Evolutionary conservation across 2,329 filamentous ascomycete species (phyloP).

Genomic region (Polytolypa hystricis): DNA sequence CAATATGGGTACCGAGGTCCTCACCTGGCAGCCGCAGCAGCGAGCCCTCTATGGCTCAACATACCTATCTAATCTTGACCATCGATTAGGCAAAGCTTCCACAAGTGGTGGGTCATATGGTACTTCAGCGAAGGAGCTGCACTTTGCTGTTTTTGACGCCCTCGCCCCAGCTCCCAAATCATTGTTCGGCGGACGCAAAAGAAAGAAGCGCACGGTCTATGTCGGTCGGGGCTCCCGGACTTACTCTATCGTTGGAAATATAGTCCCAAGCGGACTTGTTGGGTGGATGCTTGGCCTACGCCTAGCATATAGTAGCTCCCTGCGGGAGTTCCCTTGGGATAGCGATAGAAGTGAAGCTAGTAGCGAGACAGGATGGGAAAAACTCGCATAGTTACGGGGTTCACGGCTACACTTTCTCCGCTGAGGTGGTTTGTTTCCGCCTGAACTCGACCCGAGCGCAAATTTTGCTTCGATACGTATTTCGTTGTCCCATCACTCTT

Average conservation of each 20-base stretch:
- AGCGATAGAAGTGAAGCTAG: conserved; percentile 18
- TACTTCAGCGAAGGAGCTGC: conserved; percentile 64
- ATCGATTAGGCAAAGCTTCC: conserved; percentile 26
- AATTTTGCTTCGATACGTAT: too few species aligned
- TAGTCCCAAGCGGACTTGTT: conserved; percentile 66
- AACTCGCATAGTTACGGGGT: conserved; percentile 13
- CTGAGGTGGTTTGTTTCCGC: too few species aligned
- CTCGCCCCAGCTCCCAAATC: conserved; percentile 45
- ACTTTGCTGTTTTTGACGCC: conserved; percentile 84
- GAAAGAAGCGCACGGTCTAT: conserved; percentile 50
- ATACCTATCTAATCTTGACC: conserved; percentile 34
- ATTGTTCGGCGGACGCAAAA: conserved; percentile 27
- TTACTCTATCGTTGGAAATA: conserved; percentile 76
- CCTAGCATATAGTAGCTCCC: conserved; percentile 13
- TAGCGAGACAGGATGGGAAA: conserved; percentile 28
- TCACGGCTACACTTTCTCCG: too few species aligned
- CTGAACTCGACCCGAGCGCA: too few species aligned
- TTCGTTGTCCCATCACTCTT: too few species aligned
- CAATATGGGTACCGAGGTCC: conserved; percentile 40
- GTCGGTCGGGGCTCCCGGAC: conserved; percentile 75
- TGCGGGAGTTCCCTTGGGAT: conserved; percentile 11
- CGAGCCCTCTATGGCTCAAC: conserved; percentile 38
- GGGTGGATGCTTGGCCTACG: conserved; percentile 86
- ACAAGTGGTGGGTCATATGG: conserved; percentile 41
- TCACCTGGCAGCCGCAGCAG: conserved; percentile 49